Evolutionary conservation across 2,329 filamentous ascomycete species (phyloP), one percentile per base, ranked within the genome.

Genomic region (Pseudogymnoascus sp.): DNA sequence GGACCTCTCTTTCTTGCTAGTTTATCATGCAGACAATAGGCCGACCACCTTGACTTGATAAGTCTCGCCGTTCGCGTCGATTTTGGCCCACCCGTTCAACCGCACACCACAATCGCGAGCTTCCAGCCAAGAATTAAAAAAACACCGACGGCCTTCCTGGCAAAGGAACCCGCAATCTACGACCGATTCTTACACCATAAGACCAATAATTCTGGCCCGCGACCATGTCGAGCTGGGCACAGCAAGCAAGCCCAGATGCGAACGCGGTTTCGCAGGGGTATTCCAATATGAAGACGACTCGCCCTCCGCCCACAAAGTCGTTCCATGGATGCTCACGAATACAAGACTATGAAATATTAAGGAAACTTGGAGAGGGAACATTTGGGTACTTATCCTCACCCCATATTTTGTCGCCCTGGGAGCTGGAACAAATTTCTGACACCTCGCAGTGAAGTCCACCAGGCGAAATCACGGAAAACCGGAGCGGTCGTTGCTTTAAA

Each of bases 351-450:
- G 89, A 93, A 69, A 79, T 95, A 38, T 78, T 89, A 68, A 86
- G 86, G 61, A 96, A 96, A 77, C 84, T 99, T 63, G 93, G 93
- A 69, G 93, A 97, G 75, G 93, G 93, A 65, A 97, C 93, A 21
- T 97, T 97, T 77, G 93, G 93, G 87, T 90, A 77, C 70, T 85
- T 72, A 60, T 60, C 63, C 46, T 4, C 26, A 7, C 17, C 46
- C 29, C 35, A 29, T 11, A 26, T 29, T 44, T 44, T 10, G n/a
- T 50, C 26, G 37, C 15, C 4, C 29, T 26, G 59, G 13, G n/a
- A 60, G 33, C 23, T 40, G 1, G 33, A 60, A 40, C 59, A 37
- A 60, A 7, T 60, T 60, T 60, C 46, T 46, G 66, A 63, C 42
- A 26, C 62, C 62, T 17, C 19, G 17, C 66, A 89, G 88, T 68